A percentile compares a stretch with the other conserved stretches of the same genome.
phyloP scores from a whole-genome alignment of 164 flowering plant genomes.

The Tetracentron sinense region DNA sequence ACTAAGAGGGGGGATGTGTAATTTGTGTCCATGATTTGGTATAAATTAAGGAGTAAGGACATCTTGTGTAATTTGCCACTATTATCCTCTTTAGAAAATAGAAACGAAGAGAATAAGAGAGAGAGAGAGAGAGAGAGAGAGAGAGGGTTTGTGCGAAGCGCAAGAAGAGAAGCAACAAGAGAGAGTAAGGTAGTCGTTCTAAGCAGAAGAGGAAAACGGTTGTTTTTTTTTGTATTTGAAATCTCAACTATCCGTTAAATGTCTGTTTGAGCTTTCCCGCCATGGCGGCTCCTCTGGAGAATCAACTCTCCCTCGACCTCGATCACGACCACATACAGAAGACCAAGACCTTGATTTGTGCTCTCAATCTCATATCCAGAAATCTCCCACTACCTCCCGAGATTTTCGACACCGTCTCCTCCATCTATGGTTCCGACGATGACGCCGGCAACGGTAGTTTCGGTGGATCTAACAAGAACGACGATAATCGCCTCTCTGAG shows the following conservation, averaged over 20 bases:
- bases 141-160: conserved; percentile 2
- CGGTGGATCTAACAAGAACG: conserved; percentile 6
- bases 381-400: conserved; percentile 83
- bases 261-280: conserved; percentile 32
- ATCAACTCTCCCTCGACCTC: conserved; percentile 25
- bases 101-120: neutral
- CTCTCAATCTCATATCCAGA: conserved; percentile 79
- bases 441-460: conserved; percentile 10
- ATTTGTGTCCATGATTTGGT: too few relatives aligned
- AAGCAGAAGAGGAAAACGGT: conserved; percentile 5
- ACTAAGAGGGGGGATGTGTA: too few relatives aligned
- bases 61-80: neutral
- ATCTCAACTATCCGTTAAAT: conserved; percentile 16
- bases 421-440: conserved; percentile 40
- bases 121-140: neutral
- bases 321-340: conserved; percentile 35
- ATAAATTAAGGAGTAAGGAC: too few relatives aligned
- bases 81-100: neutral
- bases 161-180: neutral
- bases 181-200: neutral
- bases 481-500: neutral
- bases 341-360: conserved; percentile 70
- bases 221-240: neutral
- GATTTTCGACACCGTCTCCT: conserved; percentile 51
- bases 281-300: conserved; percentile 28